Evolutionary conservation across 179 eudicot genomes (phyloP).

Genomic region (Sideroxylon spinosum): DNA sequence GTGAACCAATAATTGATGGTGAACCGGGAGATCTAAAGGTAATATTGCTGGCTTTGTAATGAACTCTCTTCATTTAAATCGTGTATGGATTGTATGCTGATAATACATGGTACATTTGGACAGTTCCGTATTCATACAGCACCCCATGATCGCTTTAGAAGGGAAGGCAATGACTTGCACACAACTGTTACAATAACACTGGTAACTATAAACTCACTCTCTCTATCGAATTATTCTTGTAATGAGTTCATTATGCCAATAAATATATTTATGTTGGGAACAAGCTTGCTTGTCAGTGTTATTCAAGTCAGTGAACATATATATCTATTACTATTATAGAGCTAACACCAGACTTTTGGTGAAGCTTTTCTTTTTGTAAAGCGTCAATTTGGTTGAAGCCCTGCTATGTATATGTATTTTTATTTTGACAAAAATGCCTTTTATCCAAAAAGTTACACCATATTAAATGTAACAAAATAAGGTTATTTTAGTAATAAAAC

Average conservation of each 20-base stretch:
- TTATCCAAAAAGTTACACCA: no score
- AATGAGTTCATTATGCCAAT: background rate
- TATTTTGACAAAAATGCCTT: no score
- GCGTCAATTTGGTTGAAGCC: no score
- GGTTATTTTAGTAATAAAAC: no score
- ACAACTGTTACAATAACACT: slow-evolving; percentile 74
- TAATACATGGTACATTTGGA: slow-evolving; percentile 12
- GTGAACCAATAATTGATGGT: slow-evolving; percentile 88
- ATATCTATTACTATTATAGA: no score
- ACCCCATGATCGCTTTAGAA: slow-evolving; percentile 76
- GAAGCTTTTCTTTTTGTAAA: no score
- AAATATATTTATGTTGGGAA: background rate
- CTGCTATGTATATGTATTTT: no score
- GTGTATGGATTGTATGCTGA: background rate
- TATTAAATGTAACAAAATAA: no score
- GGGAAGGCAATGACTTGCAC: slow-evolving; percentile 87
- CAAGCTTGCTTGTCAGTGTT: background rate
- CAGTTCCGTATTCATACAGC: slow-evolving; percentile 95
- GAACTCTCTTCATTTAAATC: background rate
- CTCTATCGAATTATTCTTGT: background rate
- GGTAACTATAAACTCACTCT: slow-evolving; percentile 40
- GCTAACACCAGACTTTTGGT: no score
- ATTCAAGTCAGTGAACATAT: background rate
- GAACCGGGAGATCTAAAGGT: slow-evolving; percentile 86
- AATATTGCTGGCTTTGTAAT: slow-evolving; percentile 11